phyloP scores from a whole-genome alignment of 169 alveolate species.

The Plasmodium gonderi region DNA sequence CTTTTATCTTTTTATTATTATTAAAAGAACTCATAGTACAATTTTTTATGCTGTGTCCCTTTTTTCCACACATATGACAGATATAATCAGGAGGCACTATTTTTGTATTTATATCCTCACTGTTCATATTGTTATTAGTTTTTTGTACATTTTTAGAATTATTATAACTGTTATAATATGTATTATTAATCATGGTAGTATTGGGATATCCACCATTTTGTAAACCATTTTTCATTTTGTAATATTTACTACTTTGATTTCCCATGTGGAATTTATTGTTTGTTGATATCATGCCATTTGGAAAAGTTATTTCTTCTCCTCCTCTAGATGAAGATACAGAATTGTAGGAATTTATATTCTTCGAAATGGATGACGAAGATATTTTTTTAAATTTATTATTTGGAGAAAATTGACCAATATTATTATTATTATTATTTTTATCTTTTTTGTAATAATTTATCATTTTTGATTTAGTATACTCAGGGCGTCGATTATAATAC shows the following conservation, averaged over 20 bases:
- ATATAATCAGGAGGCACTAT: constrained; percentile 76
- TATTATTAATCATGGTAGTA: too few relatives aligned
- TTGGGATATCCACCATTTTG: not conserved
- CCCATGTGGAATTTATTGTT: too few relatives aligned
- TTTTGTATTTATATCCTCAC: not conserved
- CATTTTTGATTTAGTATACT: not conserved
- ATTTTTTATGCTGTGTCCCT: constrained; percentile 88
- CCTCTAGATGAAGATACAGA: not conserved
- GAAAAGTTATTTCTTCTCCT: not conserved
- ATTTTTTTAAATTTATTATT: constrained; percentile 15
- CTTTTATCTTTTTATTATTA: constrained; percentile 86
- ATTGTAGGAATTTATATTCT: not conserved
- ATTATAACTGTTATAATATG: not conserved
- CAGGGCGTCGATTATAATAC: not conserved
- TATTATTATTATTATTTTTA: constrained; percentile 6
- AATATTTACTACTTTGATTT: not conserved
- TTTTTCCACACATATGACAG: constrained; percentile 91
- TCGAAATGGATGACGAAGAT: not conserved
- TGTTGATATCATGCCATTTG: not conserved
- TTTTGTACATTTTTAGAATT: not conserved
- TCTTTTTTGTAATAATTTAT: constrained; percentile 53
- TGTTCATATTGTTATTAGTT: not conserved
- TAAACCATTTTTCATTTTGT: not conserved
- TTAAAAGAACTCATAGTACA: constrained; percentile 85
- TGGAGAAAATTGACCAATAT: not conserved